phyloP scores from a whole-genome alignment of 495 filamentous ascomycete genomes.

The Hypomontagnella monticulosa region DNA sequence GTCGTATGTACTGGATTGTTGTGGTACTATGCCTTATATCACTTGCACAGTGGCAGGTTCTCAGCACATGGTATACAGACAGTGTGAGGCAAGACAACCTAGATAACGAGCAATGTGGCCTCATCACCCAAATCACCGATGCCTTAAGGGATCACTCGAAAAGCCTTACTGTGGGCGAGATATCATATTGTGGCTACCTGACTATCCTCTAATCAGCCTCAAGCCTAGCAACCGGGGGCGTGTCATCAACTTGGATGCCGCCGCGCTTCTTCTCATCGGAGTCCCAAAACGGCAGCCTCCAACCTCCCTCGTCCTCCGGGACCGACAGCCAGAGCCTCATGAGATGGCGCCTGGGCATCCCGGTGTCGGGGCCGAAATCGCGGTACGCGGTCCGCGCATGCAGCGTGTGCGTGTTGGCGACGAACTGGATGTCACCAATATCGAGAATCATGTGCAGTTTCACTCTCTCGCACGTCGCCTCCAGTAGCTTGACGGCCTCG shows the following conservation, averaged over 20 bases:
- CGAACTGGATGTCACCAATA: slow-evolving; percentile 82
- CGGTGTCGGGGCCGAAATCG: slow-evolving; percentile 67
- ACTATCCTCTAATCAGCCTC: slow-evolving; percentile 41
- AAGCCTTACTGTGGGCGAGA: not conserved
- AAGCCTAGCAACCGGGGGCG: slow-evolving; percentile 59
- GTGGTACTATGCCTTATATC: too few relatives aligned
- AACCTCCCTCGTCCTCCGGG: slow-evolving; percentile 84
- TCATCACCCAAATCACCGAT: too few relatives aligned
- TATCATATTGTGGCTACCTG: not conserved
- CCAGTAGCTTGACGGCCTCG: slow-evolving; percentile 71
- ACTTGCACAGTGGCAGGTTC: too few relatives aligned
- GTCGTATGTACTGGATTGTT: too few relatives aligned
- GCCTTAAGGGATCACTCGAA: too few relatives aligned
- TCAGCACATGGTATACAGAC: too few relatives aligned
- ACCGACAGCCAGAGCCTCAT: slow-evolving; percentile 86
- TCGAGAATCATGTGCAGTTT: slow-evolving; percentile 81
- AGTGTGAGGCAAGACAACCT: too few relatives aligned
- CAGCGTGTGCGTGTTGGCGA: slow-evolving; percentile 73
- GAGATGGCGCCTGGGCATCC: slow-evolving; percentile 71
- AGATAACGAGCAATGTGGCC: too few relatives aligned
- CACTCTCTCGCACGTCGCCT: slow-evolving; percentile 70
- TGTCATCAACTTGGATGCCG: slow-evolving; percentile 86
- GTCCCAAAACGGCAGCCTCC: slow-evolving; percentile 85
- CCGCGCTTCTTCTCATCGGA: slow-evolving; percentile 83
- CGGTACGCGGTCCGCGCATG: slow-evolving; percentile 75